Conservation (phyloP, 371 early-diverging fungal genomes). For the Rhizopus arrhizus region DNA sequence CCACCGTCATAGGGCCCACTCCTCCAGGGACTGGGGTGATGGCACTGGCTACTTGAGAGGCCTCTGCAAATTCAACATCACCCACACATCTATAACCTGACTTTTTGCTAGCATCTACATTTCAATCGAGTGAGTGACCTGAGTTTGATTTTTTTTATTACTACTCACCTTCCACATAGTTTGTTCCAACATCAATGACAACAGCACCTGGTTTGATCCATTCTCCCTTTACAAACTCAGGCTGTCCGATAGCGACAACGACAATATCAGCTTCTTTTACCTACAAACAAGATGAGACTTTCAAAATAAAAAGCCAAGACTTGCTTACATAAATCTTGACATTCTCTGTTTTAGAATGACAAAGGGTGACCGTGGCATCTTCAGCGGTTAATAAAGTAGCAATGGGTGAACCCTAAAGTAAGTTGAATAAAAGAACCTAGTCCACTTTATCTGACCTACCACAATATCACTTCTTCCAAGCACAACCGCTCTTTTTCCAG, state of each 20-base stretch:
- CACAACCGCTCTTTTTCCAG: constrained; percentile 72
- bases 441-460: neutral
- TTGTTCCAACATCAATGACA: constrained; percentile 95
- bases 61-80: constrained; percentile 85
- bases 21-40: constrained; percentile 97
- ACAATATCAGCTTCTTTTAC: constrained; percentile 81
- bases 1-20: constrained; percentile 97
- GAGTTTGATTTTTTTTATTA: neutral
- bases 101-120: constrained; percentile 78
- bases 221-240: constrained; percentile 79
- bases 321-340: constrained; percentile 66
- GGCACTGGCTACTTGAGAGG: constrained; percentile 66
- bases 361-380: constrained; percentile 90
- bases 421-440: neutral
- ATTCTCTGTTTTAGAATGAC: constrained; percentile 84
- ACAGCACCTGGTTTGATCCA: constrained; percentile 93
- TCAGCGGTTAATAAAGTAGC: constrained; percentile 74
- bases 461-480: constrained; percentile 95
- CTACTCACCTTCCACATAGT: constrained; percentile 67
- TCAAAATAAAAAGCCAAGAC: neutral
- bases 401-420: constrained; percentile 75
- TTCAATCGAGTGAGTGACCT: neutral
- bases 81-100: constrained; percentile 89
- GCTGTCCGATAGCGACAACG: constrained; percentile 84
- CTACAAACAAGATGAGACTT: constrained; percentile 23